Percentiles rank a stretch among this genome's conserved stretches.
These are phyloP conservation scores for Trichoderma koningii DNA, from an alignment of 2,329 filamentous ascomycete genomes.

Conservation along the genomic window DNA sequence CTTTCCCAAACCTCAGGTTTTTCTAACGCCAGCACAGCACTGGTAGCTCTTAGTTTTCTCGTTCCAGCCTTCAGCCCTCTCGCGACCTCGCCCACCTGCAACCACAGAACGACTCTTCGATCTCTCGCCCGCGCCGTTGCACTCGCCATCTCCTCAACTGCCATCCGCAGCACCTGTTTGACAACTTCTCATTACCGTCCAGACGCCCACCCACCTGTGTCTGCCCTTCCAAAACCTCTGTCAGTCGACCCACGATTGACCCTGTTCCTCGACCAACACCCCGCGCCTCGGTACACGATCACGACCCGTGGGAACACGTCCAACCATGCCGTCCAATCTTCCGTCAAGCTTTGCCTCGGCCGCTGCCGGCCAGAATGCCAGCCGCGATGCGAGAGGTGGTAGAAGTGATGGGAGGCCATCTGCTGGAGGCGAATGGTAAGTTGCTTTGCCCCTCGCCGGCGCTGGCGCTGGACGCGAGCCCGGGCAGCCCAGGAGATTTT, in stretches of 20 bases:
- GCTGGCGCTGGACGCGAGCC: slow-evolving; percentile 3
- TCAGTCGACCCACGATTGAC: slow-evolving; percentile 21
- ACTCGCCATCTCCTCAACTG: slow-evolving; percentile 3
- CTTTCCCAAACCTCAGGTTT: slow-evolving; percentile 41
- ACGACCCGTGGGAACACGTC: slow-evolving; percentile 29
- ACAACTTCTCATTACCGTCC: not conserved
- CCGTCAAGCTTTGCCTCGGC: slow-evolving; percentile 83
- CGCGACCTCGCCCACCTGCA: slow-evolving; percentile 28
- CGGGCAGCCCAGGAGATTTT: slow-evolving; percentile 28
- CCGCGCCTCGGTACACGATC: slow-evolving; percentile 21
- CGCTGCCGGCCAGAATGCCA: slow-evolving; percentile 72
- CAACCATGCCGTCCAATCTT: slow-evolving; percentile 69
- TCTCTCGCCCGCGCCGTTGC: slow-evolving; percentile 22
- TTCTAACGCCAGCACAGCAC: slow-evolving; percentile 34
- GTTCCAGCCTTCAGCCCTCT: slow-evolving; percentile 29
- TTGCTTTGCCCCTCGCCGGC: slow-evolving; percentile 37
- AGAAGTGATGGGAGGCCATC: slow-evolving; percentile 58
- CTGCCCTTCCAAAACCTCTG: slow-evolving; percentile 18
- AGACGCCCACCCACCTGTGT: slow-evolving; percentile 24
- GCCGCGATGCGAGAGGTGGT: slow-evolving; percentile 60
- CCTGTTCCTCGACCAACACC: slow-evolving; percentile 22
- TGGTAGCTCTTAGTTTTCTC: slow-evolving; percentile 26
- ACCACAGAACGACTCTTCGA: slow-evolving; percentile 21
- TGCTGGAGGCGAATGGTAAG: slow-evolving; percentile 73
- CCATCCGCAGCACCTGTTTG: slow-evolving; percentile 17